Conservation (phyloP, 2,329 filamentous ascomycete species). For the Colletotrichum cordylinicola region DNA sequence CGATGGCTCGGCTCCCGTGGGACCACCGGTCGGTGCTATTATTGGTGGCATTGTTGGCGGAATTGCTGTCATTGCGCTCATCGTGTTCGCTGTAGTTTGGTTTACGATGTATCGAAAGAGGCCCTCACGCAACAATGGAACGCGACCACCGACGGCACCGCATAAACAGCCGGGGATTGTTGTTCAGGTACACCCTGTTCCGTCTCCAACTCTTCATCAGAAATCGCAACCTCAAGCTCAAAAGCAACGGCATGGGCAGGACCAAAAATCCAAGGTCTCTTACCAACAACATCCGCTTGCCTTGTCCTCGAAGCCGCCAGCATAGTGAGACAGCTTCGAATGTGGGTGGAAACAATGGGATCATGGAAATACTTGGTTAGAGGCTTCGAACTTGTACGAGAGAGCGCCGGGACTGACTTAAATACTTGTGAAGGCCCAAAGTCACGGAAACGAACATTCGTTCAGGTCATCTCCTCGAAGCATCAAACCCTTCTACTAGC, state of each 20-base stretch:
- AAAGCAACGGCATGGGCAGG: neutral
- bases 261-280: neutral
- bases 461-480: fast-evolving
- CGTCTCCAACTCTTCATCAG: neutral
- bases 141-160: neutral
- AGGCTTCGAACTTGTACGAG: fast-evolving
- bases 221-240: neutral
- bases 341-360: fast-evolving
- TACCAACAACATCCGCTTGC: neutral
- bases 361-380: fast-evolving
- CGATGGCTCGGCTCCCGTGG: neutral
- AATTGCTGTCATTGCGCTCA: constrained; percentile 34
- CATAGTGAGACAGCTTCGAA: neutral
- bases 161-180: neutral
- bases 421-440: neutral
- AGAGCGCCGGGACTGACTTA: fast-evolving
- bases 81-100: constrained; percentile 28
- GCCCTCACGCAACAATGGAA: neutral
- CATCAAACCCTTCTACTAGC: fast-evolving
- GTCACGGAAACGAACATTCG: neutral
- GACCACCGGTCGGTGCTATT: constrained; percentile 32
- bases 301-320: fast-evolving
- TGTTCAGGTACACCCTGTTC: neutral
- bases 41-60: constrained; percentile 42
- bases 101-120: constrained; percentile 31